Conservation (phyloP, 441 rosid genomes). For the Populus hybrid region DNA sequence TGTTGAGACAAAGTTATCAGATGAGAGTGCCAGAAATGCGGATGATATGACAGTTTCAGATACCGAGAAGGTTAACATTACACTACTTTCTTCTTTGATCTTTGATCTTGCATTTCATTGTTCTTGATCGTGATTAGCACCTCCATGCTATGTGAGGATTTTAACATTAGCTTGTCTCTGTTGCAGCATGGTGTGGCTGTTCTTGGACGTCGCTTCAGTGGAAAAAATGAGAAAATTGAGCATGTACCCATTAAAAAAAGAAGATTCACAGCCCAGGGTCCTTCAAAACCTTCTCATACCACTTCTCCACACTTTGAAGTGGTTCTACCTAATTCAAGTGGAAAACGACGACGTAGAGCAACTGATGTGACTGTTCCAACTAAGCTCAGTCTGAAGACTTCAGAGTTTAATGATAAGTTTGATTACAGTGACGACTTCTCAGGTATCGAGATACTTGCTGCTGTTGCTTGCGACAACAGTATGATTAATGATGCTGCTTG, state of each 20-base stretch:
- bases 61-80: constrained; percentile 43
- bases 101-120: not conserved
- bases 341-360: constrained; percentile 7
- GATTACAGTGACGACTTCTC: constrained; percentile 43
- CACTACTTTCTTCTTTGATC: not conserved
- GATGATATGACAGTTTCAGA: constrained; percentile 34
- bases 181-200: constrained; percentile 52
- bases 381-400: constrained; percentile 17
- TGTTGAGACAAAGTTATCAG: constrained; percentile 21
- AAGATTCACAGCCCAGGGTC: constrained; percentile 29
- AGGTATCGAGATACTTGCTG: constrained; percentile 57
- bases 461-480: constrained; percentile 41
- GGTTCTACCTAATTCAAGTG: constrained; percentile 18
- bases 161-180: not conserved
- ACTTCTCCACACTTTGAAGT: constrained; percentile 20
- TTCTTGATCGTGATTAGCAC: not conserved
- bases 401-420: constrained; percentile 12
- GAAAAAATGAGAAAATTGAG: constrained; percentile 37
- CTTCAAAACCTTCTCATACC: constrained; percentile 26
- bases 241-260: constrained; percentile 56
- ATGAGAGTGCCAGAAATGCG: constrained; percentile 18
- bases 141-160: not conserved
- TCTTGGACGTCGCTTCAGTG: constrained; percentile 43
- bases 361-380: constrained; percentile 16
- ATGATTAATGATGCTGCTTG: constrained; percentile 19